Percentiles rank a stretch among this genome's conserved stretches.
Conservation (phyloP, 139 green algal genomes). For the Pleodorina starrii region DNA sequence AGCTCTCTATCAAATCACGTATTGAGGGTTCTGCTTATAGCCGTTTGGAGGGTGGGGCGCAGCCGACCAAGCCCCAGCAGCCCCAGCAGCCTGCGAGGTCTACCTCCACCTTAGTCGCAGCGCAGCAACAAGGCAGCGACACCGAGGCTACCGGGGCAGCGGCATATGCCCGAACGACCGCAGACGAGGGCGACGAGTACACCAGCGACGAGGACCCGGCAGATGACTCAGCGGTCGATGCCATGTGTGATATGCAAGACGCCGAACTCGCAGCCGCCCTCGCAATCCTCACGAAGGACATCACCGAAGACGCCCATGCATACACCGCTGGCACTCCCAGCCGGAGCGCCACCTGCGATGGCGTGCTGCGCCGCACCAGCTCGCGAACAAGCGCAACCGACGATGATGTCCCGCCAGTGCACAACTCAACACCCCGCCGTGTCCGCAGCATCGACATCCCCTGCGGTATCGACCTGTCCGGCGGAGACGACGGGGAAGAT, state of each 20-base stretch:
- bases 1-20: background rate
- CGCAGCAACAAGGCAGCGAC: slow-evolving; percentile 3
- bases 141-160: background rate
- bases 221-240: too few species aligned
- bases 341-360: background rate
- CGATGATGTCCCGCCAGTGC: too few species aligned
- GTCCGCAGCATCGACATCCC: background rate
- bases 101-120: background rate
- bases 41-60: background rate
- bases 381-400: too few species aligned
- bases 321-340: background rate
- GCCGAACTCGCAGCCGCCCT: too few species aligned
- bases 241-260: too few species aligned
- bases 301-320: too few species aligned
- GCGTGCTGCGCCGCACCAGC: background rate
- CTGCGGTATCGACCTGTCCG: background rate
- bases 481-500: background rate
- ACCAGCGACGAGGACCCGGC: background rate
- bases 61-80: background rate
- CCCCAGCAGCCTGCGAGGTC: background rate
- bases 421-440: background rate
- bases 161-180: background rate
- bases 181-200: background rate
- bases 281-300: too few species aligned
- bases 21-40: background rate